phyloP scores from a whole-genome alignment of 2,329 filamentous ascomycete species.

The Dryadomyces quercivorus region DNA sequence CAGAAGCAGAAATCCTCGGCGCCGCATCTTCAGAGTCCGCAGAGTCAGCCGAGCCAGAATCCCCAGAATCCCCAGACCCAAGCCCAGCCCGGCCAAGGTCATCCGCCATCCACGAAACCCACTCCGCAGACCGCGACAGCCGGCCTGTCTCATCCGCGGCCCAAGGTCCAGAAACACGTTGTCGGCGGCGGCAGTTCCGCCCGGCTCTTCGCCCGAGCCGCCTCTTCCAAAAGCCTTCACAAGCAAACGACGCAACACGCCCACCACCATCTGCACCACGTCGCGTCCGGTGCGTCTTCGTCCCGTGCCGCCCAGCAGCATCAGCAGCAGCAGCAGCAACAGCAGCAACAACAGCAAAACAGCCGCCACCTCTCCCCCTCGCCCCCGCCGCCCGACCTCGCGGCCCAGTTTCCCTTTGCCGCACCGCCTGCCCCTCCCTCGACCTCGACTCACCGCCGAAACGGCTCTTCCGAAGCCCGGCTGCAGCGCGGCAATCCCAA shows the following conservation, averaged over 20 bases:
- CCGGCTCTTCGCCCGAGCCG: constrained; percentile 38
- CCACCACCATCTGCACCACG: constrained; percentile 13
- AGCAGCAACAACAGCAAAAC: constrained; percentile 12
- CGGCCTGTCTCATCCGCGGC: constrained; percentile 19
- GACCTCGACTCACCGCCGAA: constrained; percentile 28
- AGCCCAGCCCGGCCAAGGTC: not conserved
- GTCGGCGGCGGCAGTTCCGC: constrained; percentile 26
- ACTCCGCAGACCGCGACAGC: constrained; percentile 13
- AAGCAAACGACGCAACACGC: constrained; percentile 17
- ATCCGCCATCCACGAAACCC: not conserved
- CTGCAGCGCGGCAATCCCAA: constrained; percentile 29
- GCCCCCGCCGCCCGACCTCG: constrained; percentile 21
- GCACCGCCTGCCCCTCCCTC: not conserved
- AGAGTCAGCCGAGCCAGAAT: not conserved
- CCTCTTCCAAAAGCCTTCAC: constrained; percentile 39
- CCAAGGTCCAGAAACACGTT: constrained; percentile 29
- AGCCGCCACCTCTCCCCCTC: constrained; percentile 32
- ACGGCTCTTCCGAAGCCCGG: constrained; percentile 36
- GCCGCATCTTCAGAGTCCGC: not conserved
- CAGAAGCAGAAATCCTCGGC: not conserved
- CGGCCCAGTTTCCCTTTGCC: constrained; percentile 13
- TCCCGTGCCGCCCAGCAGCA: constrained; percentile 12
- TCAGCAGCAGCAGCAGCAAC: constrained; percentile 4
- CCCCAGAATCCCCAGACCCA: no score
- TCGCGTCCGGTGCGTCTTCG: constrained; percentile 15